Conservation (phyloP, 352 stramenopile species). For the Globisporangium polare region DNA sequence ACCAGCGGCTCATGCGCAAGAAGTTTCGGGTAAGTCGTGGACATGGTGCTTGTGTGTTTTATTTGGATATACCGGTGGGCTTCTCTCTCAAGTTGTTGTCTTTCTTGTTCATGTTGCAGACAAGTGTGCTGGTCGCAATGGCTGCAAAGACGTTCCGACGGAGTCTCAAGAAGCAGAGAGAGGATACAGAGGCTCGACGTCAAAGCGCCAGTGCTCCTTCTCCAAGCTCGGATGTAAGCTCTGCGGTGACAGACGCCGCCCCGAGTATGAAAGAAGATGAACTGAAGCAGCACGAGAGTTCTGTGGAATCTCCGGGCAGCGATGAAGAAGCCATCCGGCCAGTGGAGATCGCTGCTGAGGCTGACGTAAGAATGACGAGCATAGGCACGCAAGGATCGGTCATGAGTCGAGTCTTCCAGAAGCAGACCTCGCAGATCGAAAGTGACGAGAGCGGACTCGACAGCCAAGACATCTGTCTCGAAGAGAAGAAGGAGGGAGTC, state of each 20-base stretch:
- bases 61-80: not conserved
- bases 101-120: slow-evolving; percentile 17
- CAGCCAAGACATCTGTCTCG: not conserved
- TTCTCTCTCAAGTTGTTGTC: not conserved
- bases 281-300: not conserved
- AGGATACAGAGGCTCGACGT: not conserved
- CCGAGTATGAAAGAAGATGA: not conserved
- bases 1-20: slow-evolving; percentile 53
- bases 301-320: not conserved
- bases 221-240: not conserved
- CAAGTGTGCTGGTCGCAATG: slow-evolving; percentile 59
- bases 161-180: slow-evolving; percentile 35
- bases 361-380: not conserved
- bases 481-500: not conserved
- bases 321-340: not conserved
- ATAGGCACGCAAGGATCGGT: slow-evolving; percentile 17
- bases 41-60: not conserved
- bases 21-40: slow-evolving; percentile 50
- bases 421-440: not conserved
- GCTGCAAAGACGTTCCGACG: slow-evolving; percentile 45
- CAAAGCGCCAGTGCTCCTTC: not conserved
- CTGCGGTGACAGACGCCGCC: not conserved
- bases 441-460: not conserved
- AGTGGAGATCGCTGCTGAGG: not conserved
- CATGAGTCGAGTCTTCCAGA: slow-evolving; percentile 27